Evolutionary conservation across 2,329 filamentous ascomycete genomes (phyloP).

Genomic region (Ophiosphaerella herpotricha): DNA sequence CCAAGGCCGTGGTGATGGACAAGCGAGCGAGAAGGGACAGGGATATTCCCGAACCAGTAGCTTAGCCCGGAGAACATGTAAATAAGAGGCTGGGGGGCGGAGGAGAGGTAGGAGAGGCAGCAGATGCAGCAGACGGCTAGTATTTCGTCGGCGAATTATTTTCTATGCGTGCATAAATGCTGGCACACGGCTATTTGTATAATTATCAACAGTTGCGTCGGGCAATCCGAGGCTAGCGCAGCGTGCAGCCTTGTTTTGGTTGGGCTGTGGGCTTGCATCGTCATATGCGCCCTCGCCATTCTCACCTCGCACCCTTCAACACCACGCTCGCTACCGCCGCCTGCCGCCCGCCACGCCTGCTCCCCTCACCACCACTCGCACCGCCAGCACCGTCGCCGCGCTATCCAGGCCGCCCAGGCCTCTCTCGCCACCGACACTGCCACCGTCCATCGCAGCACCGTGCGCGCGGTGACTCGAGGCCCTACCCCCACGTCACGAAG

Average conservation of each 20-base stretch:
- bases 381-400: too few relatives aligned
- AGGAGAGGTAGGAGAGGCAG: neutral
- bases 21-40: slow-evolving; percentile 1
- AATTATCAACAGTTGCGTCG: too few relatives aligned
- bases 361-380: too few relatives aligned
- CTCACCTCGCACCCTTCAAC: neutral
- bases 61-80: slow-evolving; percentile 6
- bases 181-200: neutral
- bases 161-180: neutral
- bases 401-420: neutral
- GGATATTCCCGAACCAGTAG: slow-evolving; percentile 6
- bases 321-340: too few relatives aligned
- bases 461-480: slow-evolving; percentile 4
- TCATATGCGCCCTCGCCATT: slow-evolving; percentile 4
- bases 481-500: slow-evolving; percentile 6
- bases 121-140: neutral
- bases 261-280: slow-evolving; percentile 7
- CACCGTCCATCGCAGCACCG: slow-evolving; percentile 1
- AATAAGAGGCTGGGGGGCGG: slow-evolving; percentile 13
- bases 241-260: slow-evolving; percentile 4
- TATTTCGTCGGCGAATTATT: neutral
- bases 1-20: neutral
- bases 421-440: too few relatives aligned
- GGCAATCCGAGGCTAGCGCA: too few relatives aligned
- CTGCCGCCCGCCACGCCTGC: too few relatives aligned